Evolutionary conservation across 2,329 filamentous ascomycete species (phyloP).

Genomic region (Fusarium sulawesiense): DNA sequence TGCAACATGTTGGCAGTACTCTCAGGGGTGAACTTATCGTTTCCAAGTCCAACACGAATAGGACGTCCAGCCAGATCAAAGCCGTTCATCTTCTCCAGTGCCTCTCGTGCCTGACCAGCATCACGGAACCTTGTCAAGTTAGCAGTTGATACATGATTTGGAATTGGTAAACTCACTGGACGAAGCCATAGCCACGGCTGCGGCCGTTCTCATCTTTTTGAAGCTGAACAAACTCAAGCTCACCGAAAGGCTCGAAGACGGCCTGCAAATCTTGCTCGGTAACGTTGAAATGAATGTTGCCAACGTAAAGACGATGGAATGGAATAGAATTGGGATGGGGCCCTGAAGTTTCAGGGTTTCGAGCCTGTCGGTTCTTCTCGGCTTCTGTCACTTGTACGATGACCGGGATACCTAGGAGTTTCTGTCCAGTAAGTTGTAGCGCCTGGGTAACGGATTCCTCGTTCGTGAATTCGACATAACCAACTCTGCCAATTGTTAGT

Average conservation of each 20-base stretch:
- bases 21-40: slow-evolving; percentile 99
- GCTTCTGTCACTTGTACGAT: slow-evolving; percentile 98
- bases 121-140: slow-evolving; percentile 79
- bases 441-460: slow-evolving; percentile 94
- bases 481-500: slow-evolving; percentile 74
- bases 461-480: slow-evolving; percentile 98
- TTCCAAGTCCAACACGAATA: slow-evolving; percentile 98
- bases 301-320: slow-evolving; percentile 97
- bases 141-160: slow-evolving; percentile 43
- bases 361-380: slow-evolving; percentile 98
- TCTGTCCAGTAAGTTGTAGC: slow-evolving; percentile 98
- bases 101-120: slow-evolving; percentile 90
- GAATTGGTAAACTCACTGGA: slow-evolving; percentile 77
- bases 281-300: slow-evolving; percentile 99
- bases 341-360: slow-evolving; percentile 77
- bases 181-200: slow-evolving; percentile 96
- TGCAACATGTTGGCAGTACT: slow-evolving; percentile 92
- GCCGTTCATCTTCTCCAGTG: slow-evolving; percentile 98
- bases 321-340: slow-evolving; percentile 84
- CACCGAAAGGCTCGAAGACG: slow-evolving; percentile 97
- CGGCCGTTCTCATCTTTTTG: slow-evolving; percentile 94
- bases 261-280: slow-evolving; percentile 95
- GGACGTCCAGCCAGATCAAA: slow-evolving; percentile 97
- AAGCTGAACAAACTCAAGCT: slow-evolving; percentile 96
- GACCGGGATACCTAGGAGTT: slow-evolving; percentile 97